Evolutionary conservation across 2,329 filamentous ascomycete genomes (phyloP).

Genomic region (Stachybotrys elegans): DNA sequence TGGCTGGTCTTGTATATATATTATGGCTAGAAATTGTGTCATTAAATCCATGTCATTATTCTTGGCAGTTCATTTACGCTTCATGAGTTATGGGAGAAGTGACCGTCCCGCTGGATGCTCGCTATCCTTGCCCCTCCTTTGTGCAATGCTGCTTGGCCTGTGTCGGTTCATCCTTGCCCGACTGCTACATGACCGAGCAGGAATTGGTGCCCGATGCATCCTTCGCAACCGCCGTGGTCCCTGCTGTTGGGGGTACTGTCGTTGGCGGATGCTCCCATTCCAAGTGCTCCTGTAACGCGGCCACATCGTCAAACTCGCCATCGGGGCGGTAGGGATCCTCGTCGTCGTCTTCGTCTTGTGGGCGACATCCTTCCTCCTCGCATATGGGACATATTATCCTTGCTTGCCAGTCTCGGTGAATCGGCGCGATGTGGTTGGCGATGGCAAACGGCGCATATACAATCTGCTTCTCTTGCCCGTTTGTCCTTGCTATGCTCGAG

Average conservation of each 20-base stretch:
- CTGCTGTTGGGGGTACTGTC: slow-evolving; percentile 30
- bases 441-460: slow-evolving; percentile 54
- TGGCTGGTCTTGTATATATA: background rate
- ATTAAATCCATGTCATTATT: background rate
- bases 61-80: background rate
- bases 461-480: slow-evolving; percentile 41
- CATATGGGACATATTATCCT: slow-evolving; percentile 51
- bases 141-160: too few species aligned
- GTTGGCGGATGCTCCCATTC: slow-evolving; percentile 49
- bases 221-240: slow-evolving; percentile 20
- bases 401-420: slow-evolving; percentile 45
- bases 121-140: too few species aligned
- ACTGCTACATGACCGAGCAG: slow-evolving; percentile 41
- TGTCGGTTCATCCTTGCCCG: background rate
- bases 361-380: slow-evolving; percentile 43
- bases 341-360: slow-evolving; percentile 41
- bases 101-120: background rate
- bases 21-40: background rate
- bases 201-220: slow-evolving; percentile 28
- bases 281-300: slow-evolving; percentile 47
- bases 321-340: slow-evolving; percentile 44
- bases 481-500: slow-evolving; percentile 34
- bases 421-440: slow-evolving; percentile 50
- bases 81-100: background rate
- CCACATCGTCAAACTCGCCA: slow-evolving; percentile 46